Percentiles rank a stretch among this genome's conserved stretches.
Conservation (phyloP, 805 yeast species). For the Wickerhamiella australiensis region DNA sequence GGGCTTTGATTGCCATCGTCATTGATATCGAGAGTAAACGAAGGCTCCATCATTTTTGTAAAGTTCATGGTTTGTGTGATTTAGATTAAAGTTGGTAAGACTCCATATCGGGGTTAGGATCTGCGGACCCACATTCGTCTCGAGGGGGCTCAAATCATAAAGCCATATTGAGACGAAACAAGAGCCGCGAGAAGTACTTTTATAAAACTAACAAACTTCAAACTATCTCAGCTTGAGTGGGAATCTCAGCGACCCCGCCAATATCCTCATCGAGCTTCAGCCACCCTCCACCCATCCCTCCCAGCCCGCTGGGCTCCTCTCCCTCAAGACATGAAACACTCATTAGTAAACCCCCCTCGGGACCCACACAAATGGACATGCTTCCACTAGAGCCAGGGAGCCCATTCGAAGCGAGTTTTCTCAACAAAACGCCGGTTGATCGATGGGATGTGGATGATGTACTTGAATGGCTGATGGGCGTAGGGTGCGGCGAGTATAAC, state of each 20-base stretch:
- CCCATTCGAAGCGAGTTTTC: constrained; percentile 21
- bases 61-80: too few relatives aligned
- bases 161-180: too few relatives aligned
- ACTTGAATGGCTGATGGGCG: constrained; percentile 26
- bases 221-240: too few relatives aligned
- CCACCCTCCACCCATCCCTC: neutral
- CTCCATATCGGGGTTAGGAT: neutral
- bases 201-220: too few relatives aligned
- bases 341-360: neutral
- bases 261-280: too few relatives aligned
- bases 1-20: neutral
- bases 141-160: too few relatives aligned
- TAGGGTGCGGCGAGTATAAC: constrained; percentile 25
- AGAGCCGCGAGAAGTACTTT: too few relatives aligned
- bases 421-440: constrained; percentile 12
- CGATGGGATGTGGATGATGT: constrained; percentile 25
- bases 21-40: neutral
- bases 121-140: neutral
- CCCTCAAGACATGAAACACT: too few relatives aligned
- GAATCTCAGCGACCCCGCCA: too few relatives aligned
- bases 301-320: too few relatives aligned
- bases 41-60: neutral
- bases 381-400: constrained; percentile 24
- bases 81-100: too few relatives aligned
- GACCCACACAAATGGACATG: constrained; percentile 12